Evolutionary conservation across 108 stramenopile genomes (phyloP), one percentile per base, ranked within the genome.

Genomic region (Tribonema minus): DNA sequence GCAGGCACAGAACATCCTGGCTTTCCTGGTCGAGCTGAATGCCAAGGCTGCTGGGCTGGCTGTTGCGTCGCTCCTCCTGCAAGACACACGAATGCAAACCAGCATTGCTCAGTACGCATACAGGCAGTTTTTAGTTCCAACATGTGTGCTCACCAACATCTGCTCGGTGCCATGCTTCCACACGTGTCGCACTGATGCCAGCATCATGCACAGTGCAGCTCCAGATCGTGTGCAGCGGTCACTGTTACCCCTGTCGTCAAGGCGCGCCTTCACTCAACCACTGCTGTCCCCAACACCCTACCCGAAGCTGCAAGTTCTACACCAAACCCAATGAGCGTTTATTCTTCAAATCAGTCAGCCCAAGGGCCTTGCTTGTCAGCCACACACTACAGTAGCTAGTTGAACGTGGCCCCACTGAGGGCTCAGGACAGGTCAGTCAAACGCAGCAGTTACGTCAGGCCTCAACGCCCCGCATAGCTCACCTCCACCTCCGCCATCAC

Each of bases 401-500:
- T 46, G 41, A 6, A 46, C 41, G n/a, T n/a, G n/a, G 15, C 6
- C 41, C 41, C 6, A 15, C 9, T 15, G 15, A 15, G 41, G 31
- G 30, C 32, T 23, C 23, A 67, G 34, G n/a, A 38, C 9, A 20
- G 30, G 15, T n/a, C 66, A 23, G 4, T 33, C n/a, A 9, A n/a
- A 32, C 34, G 34, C 20, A 7, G 36, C 34, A 9, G 34, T 32
- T 1, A 20, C 66, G 2, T 20, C 34, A 23, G 36, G 1, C 20
- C 33, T 35, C 33, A 6, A 6, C 34, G n/a, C 33, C 20, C n/a
- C 32, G 27, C 25, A 15, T 23, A 28, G 12, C 61, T 7, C n/a
- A 15, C 41, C 69, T 29, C 81, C 72, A 82, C 72, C 68, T 82
- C 81, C 61, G 72, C 81, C 66, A 82, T 33, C 1, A 82, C 81